Conservation (phyloP, 1,284 basidiomycete genomes). For the Microbotryomycetes sp. region DNA sequence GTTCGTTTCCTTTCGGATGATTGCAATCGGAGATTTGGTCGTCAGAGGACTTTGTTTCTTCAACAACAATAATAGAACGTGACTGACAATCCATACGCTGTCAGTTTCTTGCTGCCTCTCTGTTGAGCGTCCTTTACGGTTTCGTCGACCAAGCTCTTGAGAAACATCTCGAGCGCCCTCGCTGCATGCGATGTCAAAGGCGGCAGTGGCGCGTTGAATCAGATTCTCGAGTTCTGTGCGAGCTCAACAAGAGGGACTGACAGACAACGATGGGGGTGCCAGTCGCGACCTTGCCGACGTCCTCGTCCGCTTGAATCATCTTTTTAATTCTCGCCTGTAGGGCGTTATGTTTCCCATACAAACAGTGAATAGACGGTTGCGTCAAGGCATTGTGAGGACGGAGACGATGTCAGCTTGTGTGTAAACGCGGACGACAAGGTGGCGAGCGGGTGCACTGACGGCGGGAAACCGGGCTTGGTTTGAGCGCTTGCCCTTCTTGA, state of each 20-base stretch:
- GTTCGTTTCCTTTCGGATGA: constrained; percentile 70
- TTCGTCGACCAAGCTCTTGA: constrained; percentile 77
- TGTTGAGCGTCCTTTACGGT: constrained; percentile 71
- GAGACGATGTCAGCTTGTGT: background rate
- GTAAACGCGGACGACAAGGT: background rate
- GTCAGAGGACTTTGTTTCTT: background rate
- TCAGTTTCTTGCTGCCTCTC: constrained; percentile 80
- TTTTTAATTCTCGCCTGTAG: constrained; percentile 82
- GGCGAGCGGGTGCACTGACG: constrained; percentile 8
- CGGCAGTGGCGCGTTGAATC: background rate
- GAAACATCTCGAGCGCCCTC: constrained; percentile 91
- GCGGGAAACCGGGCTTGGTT: constrained; percentile 29
- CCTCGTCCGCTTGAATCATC: constrained; percentile 99
- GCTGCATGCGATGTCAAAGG: constrained; percentile 49
- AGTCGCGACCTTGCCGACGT: constrained; percentile 97
- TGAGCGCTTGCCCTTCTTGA: constrained; percentile 17
- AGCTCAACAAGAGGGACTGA: constrained; percentile 48
- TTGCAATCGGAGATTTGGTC: background rate
- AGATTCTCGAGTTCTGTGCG: background rate
- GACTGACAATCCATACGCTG: constrained; percentile 87
- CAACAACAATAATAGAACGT: background rate
- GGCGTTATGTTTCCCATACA: background rate
- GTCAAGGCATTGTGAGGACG: background rate
- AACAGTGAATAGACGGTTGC: background rate
- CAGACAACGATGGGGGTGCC: constrained; percentile 96